phyloP scores from a whole-genome alignment of 139 green algal genomes.

The Pleodorina starrii region DNA sequence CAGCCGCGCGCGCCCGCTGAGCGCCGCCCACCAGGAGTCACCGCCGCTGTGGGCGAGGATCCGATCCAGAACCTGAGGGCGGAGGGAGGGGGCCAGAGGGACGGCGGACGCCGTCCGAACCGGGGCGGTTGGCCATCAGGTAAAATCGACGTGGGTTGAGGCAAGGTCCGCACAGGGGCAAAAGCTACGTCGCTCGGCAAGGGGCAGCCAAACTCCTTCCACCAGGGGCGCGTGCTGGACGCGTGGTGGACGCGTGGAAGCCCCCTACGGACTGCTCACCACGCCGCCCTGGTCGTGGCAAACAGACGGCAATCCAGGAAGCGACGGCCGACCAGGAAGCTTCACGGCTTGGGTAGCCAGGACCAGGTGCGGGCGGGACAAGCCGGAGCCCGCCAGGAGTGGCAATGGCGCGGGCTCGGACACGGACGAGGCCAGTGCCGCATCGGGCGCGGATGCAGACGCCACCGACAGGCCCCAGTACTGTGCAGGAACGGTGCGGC shows the following conservation, averaged over 20 bases:
- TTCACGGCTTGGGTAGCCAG: conserved; percentile 75
- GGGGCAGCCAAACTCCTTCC: no score
- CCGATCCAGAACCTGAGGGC: conserved; percentile 87
- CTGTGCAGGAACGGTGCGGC: conserved; percentile 68
- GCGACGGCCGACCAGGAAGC: conserved; percentile 54
- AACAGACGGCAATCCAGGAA: conserved; percentile 65
- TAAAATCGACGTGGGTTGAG: no score
- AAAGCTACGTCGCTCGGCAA: no score
- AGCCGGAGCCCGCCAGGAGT: conserved; percentile 65
- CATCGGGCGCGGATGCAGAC: conserved; percentile 62
- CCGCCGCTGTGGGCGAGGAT: conserved; percentile 69
- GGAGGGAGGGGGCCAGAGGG: no score
- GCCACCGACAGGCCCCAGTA: conserved; percentile 77
- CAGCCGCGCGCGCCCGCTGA: conserved; percentile 59
- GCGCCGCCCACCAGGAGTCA: conserved; percentile 75
- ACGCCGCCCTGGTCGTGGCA: conserved; percentile 68
- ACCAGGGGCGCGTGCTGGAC: no score
- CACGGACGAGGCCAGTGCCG: conserved; percentile 55
- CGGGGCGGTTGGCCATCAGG: no score
- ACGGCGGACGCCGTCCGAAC: no score
- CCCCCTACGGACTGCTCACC: no score
- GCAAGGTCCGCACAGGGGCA: no score
- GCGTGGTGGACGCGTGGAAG: no score
- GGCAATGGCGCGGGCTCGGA: conserved; percentile 76
- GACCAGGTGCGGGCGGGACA: conserved; percentile 79